phyloP scores from a whole-genome alignment of 1,284 basidiomycete genomes.

The Trichosporon sp. region DNA sequence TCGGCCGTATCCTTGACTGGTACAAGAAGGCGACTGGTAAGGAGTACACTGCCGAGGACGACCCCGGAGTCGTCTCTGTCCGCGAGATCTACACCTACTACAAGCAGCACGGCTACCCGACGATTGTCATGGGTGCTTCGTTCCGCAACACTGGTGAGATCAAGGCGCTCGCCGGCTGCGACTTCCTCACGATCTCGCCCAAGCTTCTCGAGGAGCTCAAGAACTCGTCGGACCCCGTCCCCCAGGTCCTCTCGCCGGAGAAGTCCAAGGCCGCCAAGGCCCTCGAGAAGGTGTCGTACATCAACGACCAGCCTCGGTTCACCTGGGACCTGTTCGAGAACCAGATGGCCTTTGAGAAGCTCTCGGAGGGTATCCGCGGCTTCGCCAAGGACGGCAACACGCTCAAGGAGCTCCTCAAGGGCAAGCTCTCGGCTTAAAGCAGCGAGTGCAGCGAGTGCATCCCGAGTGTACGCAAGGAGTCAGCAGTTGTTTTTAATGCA shows the following conservation, averaged over 20 bases:
- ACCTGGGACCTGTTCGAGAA: slow-evolving; percentile 89
- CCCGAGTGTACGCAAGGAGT: no score
- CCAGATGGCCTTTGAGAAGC: slow-evolving; percentile 91
- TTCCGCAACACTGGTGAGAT: slow-evolving; percentile 97
- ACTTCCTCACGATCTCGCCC: slow-evolving; percentile 95
- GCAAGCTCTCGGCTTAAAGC: slow-evolving; percentile 65
- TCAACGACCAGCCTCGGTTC: slow-evolving; percentile 96
- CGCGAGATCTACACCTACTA: slow-evolving; percentile 93
- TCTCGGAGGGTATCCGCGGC: slow-evolving; percentile 93
- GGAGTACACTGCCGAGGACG: slow-evolving; percentile 77
- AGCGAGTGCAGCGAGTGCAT: background rate
- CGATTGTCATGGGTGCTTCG: slow-evolving; percentile 99
- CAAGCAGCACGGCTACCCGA: slow-evolving; percentile 98
- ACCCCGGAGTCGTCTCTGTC: slow-evolving; percentile 97
- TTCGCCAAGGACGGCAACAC: slow-evolving; percentile 94
- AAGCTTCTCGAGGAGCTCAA: slow-evolving; percentile 88
- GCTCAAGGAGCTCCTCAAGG: slow-evolving; percentile 78
- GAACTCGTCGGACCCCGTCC: slow-evolving; percentile 73
- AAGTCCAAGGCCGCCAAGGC: slow-evolving; percentile 65
- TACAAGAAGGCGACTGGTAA: slow-evolving; percentile 86
- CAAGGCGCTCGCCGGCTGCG: slow-evolving; percentile 89
- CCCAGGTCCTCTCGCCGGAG: slow-evolving; percentile 74
- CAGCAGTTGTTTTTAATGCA: no score
- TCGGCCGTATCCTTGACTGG: slow-evolving; percentile 96
- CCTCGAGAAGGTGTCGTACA: slow-evolving; percentile 77